Base-by-base conservation (phyloP, 441 rosid species). In the Geranium incanum region DNA sequence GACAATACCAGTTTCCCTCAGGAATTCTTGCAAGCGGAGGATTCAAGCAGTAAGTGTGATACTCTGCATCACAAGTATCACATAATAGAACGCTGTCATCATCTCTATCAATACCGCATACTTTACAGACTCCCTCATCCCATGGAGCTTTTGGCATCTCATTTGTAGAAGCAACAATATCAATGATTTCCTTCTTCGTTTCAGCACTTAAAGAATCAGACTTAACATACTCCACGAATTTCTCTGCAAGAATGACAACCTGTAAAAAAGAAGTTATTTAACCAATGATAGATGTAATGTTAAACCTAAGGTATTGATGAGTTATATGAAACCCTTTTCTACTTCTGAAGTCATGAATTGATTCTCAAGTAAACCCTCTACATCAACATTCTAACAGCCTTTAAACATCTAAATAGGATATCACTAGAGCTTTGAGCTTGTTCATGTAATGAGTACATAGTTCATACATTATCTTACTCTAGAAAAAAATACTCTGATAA, bases 81-180 rank as follows among this genome's bases (percentile, higher is more conserved):
- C 99, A 95, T 69, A 95, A 78, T 74, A 95, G 92, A 76, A 95
- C 99, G 77, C 97, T 95, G 80, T 92, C 93, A 80, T 95, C 99
- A 79, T 95, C 97, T 86, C 83, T 95, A 84, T 95, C 99, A 62
- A 92, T 83, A 68, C 99, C 99, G 62, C 99, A 95, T 68, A 92
- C 91, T 89, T 95, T 92, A 84, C 99, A 95, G 70, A 95, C 87
- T 71, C 97, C 99, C 77, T 95, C 99, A 80, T 95, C 97, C 99
- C 99, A 95, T 21, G 99, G 97, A 52, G 97, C 97, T 82, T 89
- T 95, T 41, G 97, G 99, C 67, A 90, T 87, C 74, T 86, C 84
- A 77, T 80, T 86, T 67, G 82, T 67, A 18, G 86, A 85, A 81
- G 86, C 87, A 78, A 89, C 77, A 79, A 88, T 67, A 77, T 84